Evolutionary conservation across 495 filamentous ascomycete genomes (phyloP).

Genomic region (Aspergillus taichungensis): DNA sequence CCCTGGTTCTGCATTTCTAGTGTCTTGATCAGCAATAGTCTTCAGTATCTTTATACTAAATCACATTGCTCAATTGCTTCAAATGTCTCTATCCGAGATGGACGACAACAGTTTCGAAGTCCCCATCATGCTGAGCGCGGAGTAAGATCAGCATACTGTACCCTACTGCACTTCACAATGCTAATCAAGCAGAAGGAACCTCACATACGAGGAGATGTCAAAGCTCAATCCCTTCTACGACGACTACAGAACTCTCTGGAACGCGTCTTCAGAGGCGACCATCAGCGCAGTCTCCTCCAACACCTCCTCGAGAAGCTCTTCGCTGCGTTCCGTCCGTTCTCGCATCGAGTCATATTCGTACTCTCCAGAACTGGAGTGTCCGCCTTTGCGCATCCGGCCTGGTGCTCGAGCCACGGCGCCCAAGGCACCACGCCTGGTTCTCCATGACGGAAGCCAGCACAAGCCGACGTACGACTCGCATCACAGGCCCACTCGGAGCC

Average conservation of each 20-base stretch:
- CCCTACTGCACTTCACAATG: neutral
- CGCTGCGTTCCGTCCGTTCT: constrained; percentile 3
- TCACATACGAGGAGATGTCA: constrained; percentile 20
- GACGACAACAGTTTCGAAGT: neutral
- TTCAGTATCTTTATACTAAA: too few relatives aligned
- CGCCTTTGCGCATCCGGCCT: neutral
- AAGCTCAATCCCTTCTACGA: constrained; percentile 27
- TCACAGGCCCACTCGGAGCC: neutral
- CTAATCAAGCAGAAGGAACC: constrained; percentile 12
- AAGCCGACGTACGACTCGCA: constrained; percentile 4
- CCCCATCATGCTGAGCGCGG: constrained; percentile 9
- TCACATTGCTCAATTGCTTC: neutral
- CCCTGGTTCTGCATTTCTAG: too few relatives aligned
- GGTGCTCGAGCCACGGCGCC: neutral
- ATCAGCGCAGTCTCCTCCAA: constrained; percentile 1
- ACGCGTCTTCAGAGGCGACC: neutral
- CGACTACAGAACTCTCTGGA: constrained; percentile 16
- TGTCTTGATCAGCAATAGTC: too few relatives aligned
- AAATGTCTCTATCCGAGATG: too few relatives aligned
- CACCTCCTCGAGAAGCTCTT: constrained; percentile 4
- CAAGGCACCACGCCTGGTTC: neutral
- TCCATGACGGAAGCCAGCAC: constrained; percentile 5
- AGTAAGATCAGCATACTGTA: constrained; percentile 2
- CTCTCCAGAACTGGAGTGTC: neutral
- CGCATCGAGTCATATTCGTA: neutral